A percentile compares a stretch with the other conserved stretches of the same genome.
These are phyloP conservation scores for Trichoderma sp. DNA, from an alignment of 2,329 filamentous ascomycete species.

Conservation along the genomic window DNA sequence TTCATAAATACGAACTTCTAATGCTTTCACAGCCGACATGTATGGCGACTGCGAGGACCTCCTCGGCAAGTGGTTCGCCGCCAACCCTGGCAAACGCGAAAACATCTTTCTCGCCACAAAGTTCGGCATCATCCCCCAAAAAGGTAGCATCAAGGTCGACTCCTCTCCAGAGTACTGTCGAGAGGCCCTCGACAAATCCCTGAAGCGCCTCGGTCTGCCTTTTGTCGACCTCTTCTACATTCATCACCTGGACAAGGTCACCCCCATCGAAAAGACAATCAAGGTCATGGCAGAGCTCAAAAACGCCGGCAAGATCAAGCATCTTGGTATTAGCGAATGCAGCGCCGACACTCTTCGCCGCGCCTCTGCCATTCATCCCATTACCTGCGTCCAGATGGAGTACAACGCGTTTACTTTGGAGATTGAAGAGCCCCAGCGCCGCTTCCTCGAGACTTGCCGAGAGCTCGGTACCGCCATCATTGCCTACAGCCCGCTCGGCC, in stretches of 20 bases:
- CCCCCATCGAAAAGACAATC: constrained; percentile 56
- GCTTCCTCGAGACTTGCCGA: constrained; percentile 57
- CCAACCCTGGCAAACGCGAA: constrained; percentile 48
- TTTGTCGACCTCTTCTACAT: constrained; percentile 61
- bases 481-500: constrained; percentile 63
- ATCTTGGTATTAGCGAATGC: constrained; percentile 60
- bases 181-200: constrained; percentile 38
- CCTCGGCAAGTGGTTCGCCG: constrained; percentile 54
- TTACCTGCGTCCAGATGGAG: constrained; percentile 58
- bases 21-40: constrained; percentile 38
- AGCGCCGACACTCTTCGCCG: constrained; percentile 55
- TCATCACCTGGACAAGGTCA: constrained; percentile 54
- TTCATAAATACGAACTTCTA: too few species aligned
- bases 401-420: constrained; percentile 59
- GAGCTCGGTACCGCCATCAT: constrained; percentile 62
- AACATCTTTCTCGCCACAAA: constrained; percentile 56
- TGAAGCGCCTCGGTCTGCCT: constrained; percentile 53
- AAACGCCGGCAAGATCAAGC: constrained; percentile 58
- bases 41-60: constrained; percentile 55
- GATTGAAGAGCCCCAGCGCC: constrained; percentile 57
- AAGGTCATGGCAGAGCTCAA: constrained; percentile 55
- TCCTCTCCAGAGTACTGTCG: constrained; percentile 31
- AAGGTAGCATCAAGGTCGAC: not conserved
- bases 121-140: constrained; percentile 36
- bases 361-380: constrained; percentile 52